Conservation (phyloP, 2,329 filamentous ascomycete species). For the Calonectria montana region DNA sequence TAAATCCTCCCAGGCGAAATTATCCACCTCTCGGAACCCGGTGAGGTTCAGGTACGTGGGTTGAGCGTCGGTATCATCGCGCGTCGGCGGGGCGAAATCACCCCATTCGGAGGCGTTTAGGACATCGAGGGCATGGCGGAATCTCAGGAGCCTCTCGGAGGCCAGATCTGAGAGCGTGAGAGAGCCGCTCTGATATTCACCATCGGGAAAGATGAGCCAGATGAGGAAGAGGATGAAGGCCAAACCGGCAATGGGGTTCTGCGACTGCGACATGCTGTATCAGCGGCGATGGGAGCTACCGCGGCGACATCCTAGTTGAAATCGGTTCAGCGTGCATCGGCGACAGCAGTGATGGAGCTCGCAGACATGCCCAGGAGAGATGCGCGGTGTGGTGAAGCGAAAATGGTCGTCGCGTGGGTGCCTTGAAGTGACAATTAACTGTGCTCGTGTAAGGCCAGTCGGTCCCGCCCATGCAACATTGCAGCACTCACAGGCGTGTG, state of each 20-base stretch:
- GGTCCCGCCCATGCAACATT: not conserved
- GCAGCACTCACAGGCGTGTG: constrained; percentile 25
- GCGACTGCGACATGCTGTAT: constrained; percentile 59
- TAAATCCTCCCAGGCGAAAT: constrained; percentile 82
- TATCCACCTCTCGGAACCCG: constrained; percentile 79
- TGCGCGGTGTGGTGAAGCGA: not conserved
- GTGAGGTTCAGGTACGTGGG: constrained; percentile 76
- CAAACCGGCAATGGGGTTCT: constrained; percentile 51
- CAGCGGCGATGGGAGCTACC: constrained; percentile 35
- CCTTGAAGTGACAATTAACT: constrained; percentile 1
- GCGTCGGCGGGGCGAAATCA: constrained; percentile 63
- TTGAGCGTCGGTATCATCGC: constrained; percentile 42
- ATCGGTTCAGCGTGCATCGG: constrained; percentile 15
- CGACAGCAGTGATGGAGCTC: constrained; percentile 7
- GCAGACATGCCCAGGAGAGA: not conserved
- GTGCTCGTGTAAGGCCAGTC: not conserved
- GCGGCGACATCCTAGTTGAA: constrained; percentile 38
- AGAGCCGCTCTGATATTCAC: constrained; percentile 48
- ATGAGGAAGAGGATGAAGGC: constrained; percentile 50
- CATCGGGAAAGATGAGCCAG: constrained; percentile 53
- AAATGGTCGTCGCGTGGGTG: constrained; percentile 12
- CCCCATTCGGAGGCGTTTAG: constrained; percentile 70
- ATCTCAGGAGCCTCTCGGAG: constrained; percentile 60
- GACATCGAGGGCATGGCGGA: constrained; percentile 62
- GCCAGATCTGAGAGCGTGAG: constrained; percentile 50